phyloP scores from a whole-genome alignment of 139 green algal species.

The Haematococcus sp. region DNA sequence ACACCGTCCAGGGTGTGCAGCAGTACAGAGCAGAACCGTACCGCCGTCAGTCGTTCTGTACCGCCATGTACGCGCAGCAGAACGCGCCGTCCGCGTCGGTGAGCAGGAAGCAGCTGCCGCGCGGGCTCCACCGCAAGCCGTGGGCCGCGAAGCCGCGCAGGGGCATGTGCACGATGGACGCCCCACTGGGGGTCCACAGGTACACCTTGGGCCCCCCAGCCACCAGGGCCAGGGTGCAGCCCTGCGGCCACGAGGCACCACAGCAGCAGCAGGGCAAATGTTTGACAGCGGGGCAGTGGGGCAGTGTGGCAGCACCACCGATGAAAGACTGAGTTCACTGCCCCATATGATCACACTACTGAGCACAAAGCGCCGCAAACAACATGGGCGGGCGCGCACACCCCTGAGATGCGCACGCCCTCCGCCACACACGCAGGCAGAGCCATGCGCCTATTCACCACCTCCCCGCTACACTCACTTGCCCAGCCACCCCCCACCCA shows the following conservation, averaged over 20 bases:
- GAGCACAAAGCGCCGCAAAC: too few species aligned
- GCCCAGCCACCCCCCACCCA: background rate
- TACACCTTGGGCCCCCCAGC: slow-evolving; percentile 61
- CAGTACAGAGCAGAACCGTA: too few species aligned
- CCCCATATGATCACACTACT: too few species aligned
- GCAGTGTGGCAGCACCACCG: too few species aligned
- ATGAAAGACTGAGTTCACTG: too few species aligned
- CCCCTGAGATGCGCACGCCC: too few species aligned
- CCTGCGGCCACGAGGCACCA: slow-evolving; percentile 10
- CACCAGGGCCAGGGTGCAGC: slow-evolving; percentile 52
- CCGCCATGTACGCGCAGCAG: slow-evolving; percentile 59
- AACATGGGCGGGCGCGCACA: too few species aligned
- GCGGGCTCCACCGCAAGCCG: slow-evolving; percentile 55
- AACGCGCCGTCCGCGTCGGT: slow-evolving; percentile 53
- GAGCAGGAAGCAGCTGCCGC: slow-evolving; percentile 46
- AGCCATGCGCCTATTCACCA: too few species aligned
- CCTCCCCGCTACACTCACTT: too few species aligned
- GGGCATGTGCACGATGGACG: slow-evolving; percentile 80
- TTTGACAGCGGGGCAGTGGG: background rate
- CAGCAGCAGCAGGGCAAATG: background rate
- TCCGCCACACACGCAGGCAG: too few species aligned
- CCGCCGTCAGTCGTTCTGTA: too few species aligned
- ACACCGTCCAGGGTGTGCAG: too few species aligned
- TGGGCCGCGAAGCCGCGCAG: slow-evolving; percentile 60
- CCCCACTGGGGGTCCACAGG: slow-evolving; percentile 78